Base-by-base conservation (phyloP, 2,329 filamentous ascomycete genomes). In the Exophiala xenobiotica region DNA sequence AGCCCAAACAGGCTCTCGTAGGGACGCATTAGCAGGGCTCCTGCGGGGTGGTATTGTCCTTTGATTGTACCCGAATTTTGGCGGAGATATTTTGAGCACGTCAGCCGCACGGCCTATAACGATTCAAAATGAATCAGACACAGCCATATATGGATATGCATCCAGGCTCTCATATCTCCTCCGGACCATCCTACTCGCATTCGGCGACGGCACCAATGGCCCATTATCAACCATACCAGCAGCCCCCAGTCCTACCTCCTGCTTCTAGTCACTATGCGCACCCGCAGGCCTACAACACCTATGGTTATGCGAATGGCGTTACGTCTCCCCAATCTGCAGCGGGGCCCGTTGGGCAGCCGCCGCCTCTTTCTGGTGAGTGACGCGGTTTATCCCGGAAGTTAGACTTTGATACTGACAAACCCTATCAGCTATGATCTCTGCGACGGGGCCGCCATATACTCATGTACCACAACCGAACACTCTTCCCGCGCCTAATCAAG, bases 141-240 rank as follows among this genome's bases (percentile, higher is more conserved):
- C 81, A 83, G 65, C 78, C 83, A 62, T 92, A 95, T 64, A 88
- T 95, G 85, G 93, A 95, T 70, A 90, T 93, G 66, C 80, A 85
- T 67, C 46, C 56, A 11, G 76, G 81, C 59, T 74, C 79, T 64
- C 88, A 93, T 71, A 85, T 95, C 77, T 87, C 88, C 63, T 81
- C 85, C 61, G 86, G 85, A 54, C 88, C 88, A 68, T 78, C 83
- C 54, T 87, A 87, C 53, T 85, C 88, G 7, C 87, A 90, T 68
- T 84, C 88, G 18, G 87, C 88, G 39, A 86, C 89, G 11, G 88
- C 90, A 53, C 79, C 78, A 45, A 79, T 95, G 69, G 76, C 81
- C 38, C 88, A 91, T 62, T 95, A 96, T 70, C 75, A 82, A n/a
- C 84, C 86, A 50, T 87, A 88, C 61, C 73, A 74, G 53, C 88